Evolutionary conservation across 129 eudicot genomes (phyloP).

Genomic region (Chrysanthemum makinoi): DNA sequence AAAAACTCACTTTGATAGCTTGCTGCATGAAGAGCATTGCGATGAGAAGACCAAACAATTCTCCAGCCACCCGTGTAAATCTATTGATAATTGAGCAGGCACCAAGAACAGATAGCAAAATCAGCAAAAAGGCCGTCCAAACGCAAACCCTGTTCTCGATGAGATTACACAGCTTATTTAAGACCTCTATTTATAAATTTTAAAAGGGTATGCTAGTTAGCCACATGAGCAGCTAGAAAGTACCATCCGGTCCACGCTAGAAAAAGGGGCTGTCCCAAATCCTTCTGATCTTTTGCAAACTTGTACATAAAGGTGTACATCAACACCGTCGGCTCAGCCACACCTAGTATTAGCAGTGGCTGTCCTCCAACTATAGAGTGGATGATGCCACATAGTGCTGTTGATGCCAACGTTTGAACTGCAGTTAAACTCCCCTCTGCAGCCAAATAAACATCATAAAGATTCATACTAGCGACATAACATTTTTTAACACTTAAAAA

Average conservation of each 20-base stretch:
- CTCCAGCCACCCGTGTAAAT: constrained; percentile 95
- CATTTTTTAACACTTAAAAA: constrained; percentile 7
- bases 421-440: constrained; percentile 92
- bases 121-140: constrained; percentile 97
- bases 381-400: constrained; percentile 88
- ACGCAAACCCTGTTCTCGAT: constrained; percentile 78
- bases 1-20: constrained; percentile 77
- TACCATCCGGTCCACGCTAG: constrained; percentile 99
- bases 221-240: constrained; percentile 28
- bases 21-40: constrained; percentile 99
- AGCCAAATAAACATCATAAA: constrained; percentile 15
- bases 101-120: constrained; percentile 82
- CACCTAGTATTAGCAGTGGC: constrained; percentile 91
- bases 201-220: constrained; percentile 16
- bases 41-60: constrained; percentile 88
- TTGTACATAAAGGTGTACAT: constrained; percentile 98
- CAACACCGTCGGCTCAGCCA: constrained; percentile 94
- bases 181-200: constrained; percentile 9
- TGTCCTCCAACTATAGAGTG: constrained; percentile 96
- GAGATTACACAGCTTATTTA: constrained; percentile 13
- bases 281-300: constrained; percentile 85
- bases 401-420: constrained; percentile 94
- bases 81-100: constrained; percentile 96
- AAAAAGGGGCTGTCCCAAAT: constrained; percentile 81
- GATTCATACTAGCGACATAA: constrained; percentile 11